Percentiles rank a stretch among this genome's conserved stretches.
These are phyloP conservation scores for Tricholoma saponaceum DNA, from an alignment of 768 basidiomycete genomes.

Conservation along the genomic window DNA sequence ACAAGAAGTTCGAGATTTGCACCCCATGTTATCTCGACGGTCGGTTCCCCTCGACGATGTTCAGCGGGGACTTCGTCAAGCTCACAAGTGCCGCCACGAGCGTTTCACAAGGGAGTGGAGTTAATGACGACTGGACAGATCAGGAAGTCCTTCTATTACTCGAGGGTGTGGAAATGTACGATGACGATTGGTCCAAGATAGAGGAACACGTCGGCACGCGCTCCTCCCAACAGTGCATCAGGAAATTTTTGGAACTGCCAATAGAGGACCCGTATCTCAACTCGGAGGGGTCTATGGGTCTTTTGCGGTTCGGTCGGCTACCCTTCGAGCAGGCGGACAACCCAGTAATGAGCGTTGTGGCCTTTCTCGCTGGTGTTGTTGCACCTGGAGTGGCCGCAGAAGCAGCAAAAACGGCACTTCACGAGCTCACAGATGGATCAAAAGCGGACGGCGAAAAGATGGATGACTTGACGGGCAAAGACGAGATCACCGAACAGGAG, in stretches of 20 bases:
- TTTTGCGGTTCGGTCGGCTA: constrained; percentile 69
- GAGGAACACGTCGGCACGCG: constrained; percentile 92
- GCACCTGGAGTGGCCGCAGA: constrained; percentile 88
- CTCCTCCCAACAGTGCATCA: constrained; percentile 91
- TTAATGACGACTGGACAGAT: constrained; percentile 79
- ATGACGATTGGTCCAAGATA: constrained; percentile 93
- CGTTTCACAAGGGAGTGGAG: constrained; percentile 34
- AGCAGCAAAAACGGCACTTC: constrained; percentile 87
- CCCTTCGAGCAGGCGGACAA: constrained; percentile 96
- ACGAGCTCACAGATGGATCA: constrained; percentile 67
- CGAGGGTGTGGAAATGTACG: constrained; percentile 98
- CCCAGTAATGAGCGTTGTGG: constrained; percentile 97
- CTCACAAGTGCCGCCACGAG: constrained; percentile 46
- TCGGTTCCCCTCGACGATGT: constrained; percentile 94
- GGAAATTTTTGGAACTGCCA: constrained; percentile 91
- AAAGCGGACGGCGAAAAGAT: constrained; percentile 33
- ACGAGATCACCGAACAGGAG: constrained; percentile 28
- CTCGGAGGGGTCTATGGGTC: constrained; percentile 70
- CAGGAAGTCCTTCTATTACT: constrained; percentile 84
- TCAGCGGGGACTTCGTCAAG: constrained; percentile 95
- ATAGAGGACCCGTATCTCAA: constrained; percentile 94
- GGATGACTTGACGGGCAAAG: constrained; percentile 21
- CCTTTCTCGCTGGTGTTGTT: constrained; percentile 92
- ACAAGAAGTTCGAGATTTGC: constrained; percentile 89
- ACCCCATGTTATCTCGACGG: constrained; percentile 93